Conservation (phyloP, 148 eudicot species). For the Rhododendron ferrugineum region DNA sequence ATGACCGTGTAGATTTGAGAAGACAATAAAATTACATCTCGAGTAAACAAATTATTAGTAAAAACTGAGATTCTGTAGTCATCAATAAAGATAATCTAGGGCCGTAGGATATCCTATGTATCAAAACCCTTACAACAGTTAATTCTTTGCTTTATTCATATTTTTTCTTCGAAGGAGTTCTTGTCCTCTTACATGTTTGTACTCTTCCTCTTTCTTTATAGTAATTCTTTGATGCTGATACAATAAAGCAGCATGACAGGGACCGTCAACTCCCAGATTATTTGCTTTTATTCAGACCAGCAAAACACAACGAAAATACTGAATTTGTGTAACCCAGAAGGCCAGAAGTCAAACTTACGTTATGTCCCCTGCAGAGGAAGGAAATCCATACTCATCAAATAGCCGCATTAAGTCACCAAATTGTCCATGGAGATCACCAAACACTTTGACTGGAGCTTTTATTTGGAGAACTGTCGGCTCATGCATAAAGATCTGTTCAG, state of each 20-base stretch:
- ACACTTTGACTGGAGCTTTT: constrained; percentile 93
- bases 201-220: background rate
- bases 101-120: background rate
- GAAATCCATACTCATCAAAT: constrained; percentile 98
- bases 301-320: background rate
- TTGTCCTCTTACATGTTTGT: background rate
- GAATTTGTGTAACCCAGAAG: background rate
- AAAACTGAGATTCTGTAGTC: background rate
- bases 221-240: background rate
- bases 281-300: background rate
- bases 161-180: background rate
- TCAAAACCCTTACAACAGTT: background rate
- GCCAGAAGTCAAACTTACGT: constrained; percentile 46
- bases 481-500: constrained; percentile 91
- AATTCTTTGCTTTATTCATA: background rate
- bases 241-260: background rate
- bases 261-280: background rate
- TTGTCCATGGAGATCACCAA: constrained; percentile 99
- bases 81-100: background rate
- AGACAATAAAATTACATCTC: background rate
- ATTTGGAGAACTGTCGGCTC: constrained; percentile 95
- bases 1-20: background rate
- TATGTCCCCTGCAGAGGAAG: constrained; percentile 95
- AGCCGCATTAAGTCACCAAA: constrained; percentile 95
- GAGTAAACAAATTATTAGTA: background rate